Percentiles rank a stretch among this genome's conserved stretches.
Evolutionary conservation across 2,329 filamentous ascomycete genomes (phyloP).

Genomic region (Nigrograna mackinnonii): DNA sequence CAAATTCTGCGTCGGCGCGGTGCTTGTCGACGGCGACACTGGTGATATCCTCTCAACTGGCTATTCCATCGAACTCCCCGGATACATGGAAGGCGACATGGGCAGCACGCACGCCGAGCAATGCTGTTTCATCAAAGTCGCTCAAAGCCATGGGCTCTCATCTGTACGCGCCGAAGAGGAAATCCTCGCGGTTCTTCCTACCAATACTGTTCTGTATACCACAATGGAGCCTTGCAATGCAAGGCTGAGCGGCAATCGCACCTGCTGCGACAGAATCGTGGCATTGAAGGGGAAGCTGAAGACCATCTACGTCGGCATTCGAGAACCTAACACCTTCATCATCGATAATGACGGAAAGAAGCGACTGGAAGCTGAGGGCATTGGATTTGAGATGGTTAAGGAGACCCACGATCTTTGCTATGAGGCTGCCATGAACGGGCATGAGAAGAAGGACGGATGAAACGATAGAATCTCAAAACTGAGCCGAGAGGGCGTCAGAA

Average conservation of each 20-base stretch:
- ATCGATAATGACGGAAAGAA: slow-evolving; percentile 5
- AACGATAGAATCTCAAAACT: neutral
- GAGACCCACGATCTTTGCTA: slow-evolving; percentile 4
- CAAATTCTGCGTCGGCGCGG: slow-evolving; percentile 9
- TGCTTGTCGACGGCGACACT: slow-evolving; percentile 4
- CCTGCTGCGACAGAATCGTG: slow-evolving; percentile 6
- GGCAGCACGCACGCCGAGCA: slow-evolving; percentile 7
- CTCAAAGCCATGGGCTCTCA: slow-evolving; percentile 3
- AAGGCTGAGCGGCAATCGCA: slow-evolving; percentile 7
- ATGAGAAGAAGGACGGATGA: slow-evolving; percentile 3
- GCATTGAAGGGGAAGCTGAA: slow-evolving; percentile 5
- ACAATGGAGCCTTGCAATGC: slow-evolving; percentile 8
- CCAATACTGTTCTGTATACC: slow-evolving; percentile 6
- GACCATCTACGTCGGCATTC: slow-evolving; percentile 7
- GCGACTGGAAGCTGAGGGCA: slow-evolving; percentile 3
- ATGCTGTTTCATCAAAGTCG: slow-evolving; percentile 9
- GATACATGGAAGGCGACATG: slow-evolving; percentile 5
- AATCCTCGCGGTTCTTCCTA: slow-evolving; percentile 1
- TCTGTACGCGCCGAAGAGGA: slow-evolving; percentile 6
- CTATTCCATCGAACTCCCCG: slow-evolving; percentile 6
- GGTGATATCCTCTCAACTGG: slow-evolving; percentile 6
- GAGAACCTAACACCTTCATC: slow-evolving; percentile 8
- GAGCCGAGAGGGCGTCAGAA: too few relatives aligned
- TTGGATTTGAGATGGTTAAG: slow-evolving; percentile 6
- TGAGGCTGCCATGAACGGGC: slow-evolving; percentile 6